Evolutionary conservation across 1,284 basidiomycete species (phyloP).

Genomic region (Chiua sp.): DNA sequence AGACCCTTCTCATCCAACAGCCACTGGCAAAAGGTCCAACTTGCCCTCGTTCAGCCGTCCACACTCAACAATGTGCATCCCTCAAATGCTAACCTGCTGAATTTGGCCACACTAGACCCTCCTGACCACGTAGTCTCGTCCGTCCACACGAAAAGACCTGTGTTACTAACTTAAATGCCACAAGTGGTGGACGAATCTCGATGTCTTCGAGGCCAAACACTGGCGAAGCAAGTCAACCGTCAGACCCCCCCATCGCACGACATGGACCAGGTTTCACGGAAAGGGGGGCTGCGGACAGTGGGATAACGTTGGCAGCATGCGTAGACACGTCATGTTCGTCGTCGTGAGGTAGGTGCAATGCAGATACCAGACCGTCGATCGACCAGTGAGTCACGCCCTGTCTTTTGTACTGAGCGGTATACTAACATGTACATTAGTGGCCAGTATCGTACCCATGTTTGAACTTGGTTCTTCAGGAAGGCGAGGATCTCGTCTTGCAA

Average conservation of each 20-base stretch:
- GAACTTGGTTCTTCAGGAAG: constrained; percentile 4
- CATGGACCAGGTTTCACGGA: too few relatives aligned
- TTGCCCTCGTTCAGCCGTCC: constrained; percentile 27
- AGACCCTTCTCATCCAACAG: constrained; percentile 29
- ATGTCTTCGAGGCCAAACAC: too few relatives aligned
- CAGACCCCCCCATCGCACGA: too few relatives aligned
- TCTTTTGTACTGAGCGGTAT: background rate
- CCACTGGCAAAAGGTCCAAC: constrained; percentile 1
- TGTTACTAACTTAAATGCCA: background rate
- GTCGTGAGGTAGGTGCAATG: constrained; percentile 9
- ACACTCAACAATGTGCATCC: constrained; percentile 32
- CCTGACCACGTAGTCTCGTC: constrained; percentile 12
- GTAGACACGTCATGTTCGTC: constrained; percentile 1
- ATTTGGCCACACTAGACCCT: constrained; percentile 21
- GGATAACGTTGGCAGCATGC: background rate
- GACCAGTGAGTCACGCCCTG: background rate
- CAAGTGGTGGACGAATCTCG: too few relatives aligned
- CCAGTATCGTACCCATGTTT: constrained; percentile 3
- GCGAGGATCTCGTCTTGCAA: constrained; percentile 11
- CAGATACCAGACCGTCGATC: constrained; percentile 9
- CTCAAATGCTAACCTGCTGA: constrained; percentile 25
- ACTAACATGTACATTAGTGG: background rate
- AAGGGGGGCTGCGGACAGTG: background rate
- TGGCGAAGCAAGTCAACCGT: too few relatives aligned
- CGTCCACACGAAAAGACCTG: constrained; percentile 1